Percentiles rank a stretch among this genome's conserved stretches.
Evolutionary conservation across 805 yeast genomes (phyloP).

Genomic region (Alloascoidea africana): DNA sequence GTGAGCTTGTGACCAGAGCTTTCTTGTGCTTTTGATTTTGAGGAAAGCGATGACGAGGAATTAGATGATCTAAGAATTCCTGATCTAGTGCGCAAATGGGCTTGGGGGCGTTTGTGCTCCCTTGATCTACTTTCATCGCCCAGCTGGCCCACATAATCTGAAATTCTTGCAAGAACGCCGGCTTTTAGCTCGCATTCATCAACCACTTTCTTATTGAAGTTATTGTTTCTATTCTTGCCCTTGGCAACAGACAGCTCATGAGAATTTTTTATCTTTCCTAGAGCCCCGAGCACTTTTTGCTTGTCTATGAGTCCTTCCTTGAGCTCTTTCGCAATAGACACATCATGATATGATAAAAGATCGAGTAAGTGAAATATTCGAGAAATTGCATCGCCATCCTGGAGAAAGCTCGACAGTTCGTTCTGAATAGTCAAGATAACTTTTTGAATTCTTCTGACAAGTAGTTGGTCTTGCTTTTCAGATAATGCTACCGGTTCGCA

Average conservation of each 20-base stretch:
- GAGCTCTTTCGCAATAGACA: constrained; percentile 34
- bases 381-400: constrained; percentile 47
- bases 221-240: too few species aligned
- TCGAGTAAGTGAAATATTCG: constrained; percentile 38
- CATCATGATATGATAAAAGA: constrained; percentile 29
- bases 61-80: too few species aligned
- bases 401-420: constrained; percentile 54
- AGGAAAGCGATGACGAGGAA: background rate
- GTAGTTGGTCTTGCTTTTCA: too few species aligned
- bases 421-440: constrained; percentile 42
- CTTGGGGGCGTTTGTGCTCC: too few species aligned
- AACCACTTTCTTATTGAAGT: too few species aligned
- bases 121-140: background rate
- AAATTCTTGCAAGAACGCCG: background rate
- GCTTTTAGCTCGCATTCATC: too few species aligned
- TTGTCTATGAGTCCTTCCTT: constrained; percentile 35
- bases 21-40: background rate
- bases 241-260: too few species aligned
- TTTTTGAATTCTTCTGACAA: constrained; percentile 35
- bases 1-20: background rate
- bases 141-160: background rate
- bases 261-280: too few species aligned
- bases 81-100: too few species aligned
- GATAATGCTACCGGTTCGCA: too few species aligned
- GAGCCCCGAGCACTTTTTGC: too few species aligned